phyloP scores from a whole-genome alignment of 306 rosid species.

The Geum urbanum region DNA sequence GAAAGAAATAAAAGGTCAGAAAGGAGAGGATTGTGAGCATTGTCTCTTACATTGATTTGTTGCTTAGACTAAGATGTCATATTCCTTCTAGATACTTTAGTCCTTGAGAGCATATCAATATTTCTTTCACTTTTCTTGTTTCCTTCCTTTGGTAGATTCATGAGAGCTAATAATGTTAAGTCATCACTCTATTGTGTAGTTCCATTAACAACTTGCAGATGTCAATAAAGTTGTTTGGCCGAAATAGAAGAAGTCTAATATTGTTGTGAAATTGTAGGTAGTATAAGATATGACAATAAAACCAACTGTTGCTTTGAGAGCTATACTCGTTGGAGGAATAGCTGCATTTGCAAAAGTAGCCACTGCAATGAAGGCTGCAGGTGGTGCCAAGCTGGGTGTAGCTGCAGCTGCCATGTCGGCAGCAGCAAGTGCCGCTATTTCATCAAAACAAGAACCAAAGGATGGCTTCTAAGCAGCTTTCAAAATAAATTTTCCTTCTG shows the following conservation, averaged over 20 bases:
- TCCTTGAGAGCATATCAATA: not conserved
- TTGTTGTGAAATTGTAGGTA: constrained; percentile 27
- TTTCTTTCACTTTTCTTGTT: no score
- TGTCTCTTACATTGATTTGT: not conserved
- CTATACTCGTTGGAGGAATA: constrained; percentile 75
- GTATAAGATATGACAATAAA: constrained; percentile 49
- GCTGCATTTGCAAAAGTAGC: constrained; percentile 84
- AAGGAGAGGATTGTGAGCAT: not conserved
- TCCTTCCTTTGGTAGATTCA: not conserved
- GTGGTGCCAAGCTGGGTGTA: constrained; percentile 69
- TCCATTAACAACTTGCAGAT: not conserved
- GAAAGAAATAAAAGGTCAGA: not conserved
- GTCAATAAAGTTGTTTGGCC: constrained; percentile 1
- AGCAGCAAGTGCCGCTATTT: constrained; percentile 73
- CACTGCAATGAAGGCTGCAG: constrained; percentile 78
- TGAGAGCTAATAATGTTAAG: not conserved
- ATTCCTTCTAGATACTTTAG: not conserved
- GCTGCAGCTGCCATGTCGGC: constrained; percentile 86
- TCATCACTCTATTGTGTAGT: not conserved
- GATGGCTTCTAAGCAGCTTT: constrained; percentile 43
- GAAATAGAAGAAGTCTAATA: not conserved
- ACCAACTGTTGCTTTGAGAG: constrained; percentile 85
- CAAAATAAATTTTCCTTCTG: constrained; percentile 17
- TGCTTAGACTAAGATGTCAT: not conserved
- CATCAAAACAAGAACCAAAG: constrained; percentile 56